Evolutionary conservation across 1,284 basidiomycete species (phyloP), one percentile per base, ranked within the genome.

Genomic region (Sanghuangporus weigelae): DNA sequence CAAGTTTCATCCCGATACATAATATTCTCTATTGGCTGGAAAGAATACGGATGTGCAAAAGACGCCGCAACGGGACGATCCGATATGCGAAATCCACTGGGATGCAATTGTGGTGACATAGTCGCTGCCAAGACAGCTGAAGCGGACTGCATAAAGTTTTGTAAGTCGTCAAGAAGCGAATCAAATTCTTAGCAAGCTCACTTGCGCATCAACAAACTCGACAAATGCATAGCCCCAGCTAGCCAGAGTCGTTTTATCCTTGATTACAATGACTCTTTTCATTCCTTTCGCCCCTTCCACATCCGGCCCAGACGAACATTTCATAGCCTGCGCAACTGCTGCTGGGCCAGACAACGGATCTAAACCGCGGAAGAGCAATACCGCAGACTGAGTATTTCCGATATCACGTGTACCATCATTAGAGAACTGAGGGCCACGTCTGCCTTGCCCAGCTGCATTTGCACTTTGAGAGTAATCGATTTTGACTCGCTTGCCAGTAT

Each of bases 351-450:
- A 94, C n/a, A 91, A 79, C 12, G 88, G 85, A 72, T 96, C 94
- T 44, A 98, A 79, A 8, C 93, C 92, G 48, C 95, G 86, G 69
- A 98, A 87, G 39, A 98, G 81, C 7, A 98, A 78, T 5, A 96
- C 86, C 50, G 92, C 81, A n/a, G 81, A 81, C 70, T 87, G 89
- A 2, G 86, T 76, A 66, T 89, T 92, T 66, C 93, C 95, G 71
- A 98, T 96, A 76, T 98, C 95, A 57, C 94, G 83, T 64, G 92
- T 96, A 1, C 95, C 95, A 71, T 98, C 95, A 71, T 96, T 96
- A 68, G 80, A 73, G 68, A 86, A 86, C 63, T 82, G 82, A 54
- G 84, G 81, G 57, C 80, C 83, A 40, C 78, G 74, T 53, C 84
- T 79, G 8, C 83, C 81, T 68, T 82, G 83, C 63, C 89, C 87